A percentile compares a stretch with the other conserved stretches of the same genome.
phyloP scores from a whole-genome alignment of 1,284 basidiomycete species.

The Paramarasmius palmivorus region DNA sequence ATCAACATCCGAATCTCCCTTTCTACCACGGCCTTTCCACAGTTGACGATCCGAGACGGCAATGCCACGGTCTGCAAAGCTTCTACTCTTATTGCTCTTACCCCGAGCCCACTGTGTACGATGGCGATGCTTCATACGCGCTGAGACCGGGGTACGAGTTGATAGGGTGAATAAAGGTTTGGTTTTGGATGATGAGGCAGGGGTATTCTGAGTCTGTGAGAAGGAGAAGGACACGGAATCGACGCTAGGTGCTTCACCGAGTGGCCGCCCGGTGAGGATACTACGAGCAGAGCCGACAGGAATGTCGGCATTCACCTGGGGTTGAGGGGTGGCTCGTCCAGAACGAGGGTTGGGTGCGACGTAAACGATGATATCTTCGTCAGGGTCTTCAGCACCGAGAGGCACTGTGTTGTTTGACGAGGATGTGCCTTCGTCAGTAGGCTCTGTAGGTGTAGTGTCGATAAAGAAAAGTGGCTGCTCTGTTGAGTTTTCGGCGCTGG shows the following conservation, averaged over 20 bases:
- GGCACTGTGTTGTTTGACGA: constrained; percentile 46
- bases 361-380: constrained; percentile 62
- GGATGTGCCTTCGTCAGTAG: constrained; percentile 6
- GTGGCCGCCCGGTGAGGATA: constrained; percentile 28
- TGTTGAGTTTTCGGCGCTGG: no score
- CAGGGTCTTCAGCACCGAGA: constrained; percentile 33
- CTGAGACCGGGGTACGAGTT: constrained; percentile 22
- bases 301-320: constrained; percentile 19
- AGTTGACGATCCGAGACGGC: constrained; percentile 56
- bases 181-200: background rate
- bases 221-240: constrained; percentile 27
- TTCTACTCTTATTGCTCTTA: constrained; percentile 28
- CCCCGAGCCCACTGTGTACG: constrained; percentile 20
- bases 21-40: constrained; percentile 49
- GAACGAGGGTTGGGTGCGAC: constrained; percentile 56
- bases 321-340: constrained; percentile 16
- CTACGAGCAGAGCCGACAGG: constrained; percentile 17
- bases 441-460: constrained; percentile 18
- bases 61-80: constrained; percentile 56
- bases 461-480: constrained; percentile 22
- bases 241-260: constrained; percentile 11
- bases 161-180: constrained; percentile 11
- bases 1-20: constrained; percentile 71
- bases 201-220: background rate
- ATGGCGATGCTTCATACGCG: constrained; percentile 22